Percentiles rank a stretch among this genome's conserved stretches.
Evolutionary conservation across 257 asterid species (phyloP).

Genomic region (Gentiana macrophylla): DNA sequence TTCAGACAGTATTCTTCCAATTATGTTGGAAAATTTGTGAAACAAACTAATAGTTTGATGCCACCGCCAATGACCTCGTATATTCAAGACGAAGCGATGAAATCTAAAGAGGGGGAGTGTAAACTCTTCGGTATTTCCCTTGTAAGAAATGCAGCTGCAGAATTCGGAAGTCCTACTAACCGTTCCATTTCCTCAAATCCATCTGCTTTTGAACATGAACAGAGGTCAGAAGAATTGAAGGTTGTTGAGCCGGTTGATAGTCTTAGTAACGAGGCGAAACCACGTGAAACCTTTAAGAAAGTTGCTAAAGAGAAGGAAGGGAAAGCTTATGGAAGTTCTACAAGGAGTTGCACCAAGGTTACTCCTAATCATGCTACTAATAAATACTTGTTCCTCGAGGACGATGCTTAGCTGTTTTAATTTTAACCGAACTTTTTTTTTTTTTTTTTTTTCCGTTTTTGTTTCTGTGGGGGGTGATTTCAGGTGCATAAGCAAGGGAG

Average conservation of each 20-base stretch:
- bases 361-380: not conserved
- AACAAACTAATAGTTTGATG: slow-evolving; percentile 63
- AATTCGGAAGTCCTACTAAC: slow-evolving; percentile 22
- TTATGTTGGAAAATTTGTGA: slow-evolving; percentile 40
- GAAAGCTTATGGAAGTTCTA: slow-evolving; percentile 48
- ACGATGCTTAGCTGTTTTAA: too few species aligned
- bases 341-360: slow-evolving; percentile 91
- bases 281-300: slow-evolving; percentile 27
- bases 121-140: slow-evolving; percentile 85
- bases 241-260: slow-evolving; percentile 42
- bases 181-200: slow-evolving; percentile 29
- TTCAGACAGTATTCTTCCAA: slow-evolving; percentile 36
- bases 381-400: too few species aligned
- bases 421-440: too few species aligned
- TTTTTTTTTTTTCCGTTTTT: too few species aligned
- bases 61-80: slow-evolving; percentile 57
- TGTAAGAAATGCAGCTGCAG: slow-evolving; percentile 23
- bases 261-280: slow-evolving; percentile 53
- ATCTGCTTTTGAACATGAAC: slow-evolving; percentile 37
- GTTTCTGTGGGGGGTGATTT: slow-evolving; percentile 1
- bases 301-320: slow-evolving; percentile 44
- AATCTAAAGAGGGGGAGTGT: slow-evolving; percentile 58
- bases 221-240: slow-evolving; percentile 45
- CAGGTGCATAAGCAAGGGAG: slow-evolving; percentile 93
- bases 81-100: slow-evolving; percentile 41